These are phyloP conservation scores for Populus hybrid DNA, from an alignment of 441 rosid species.

Conservation along the genomic window DNA sequence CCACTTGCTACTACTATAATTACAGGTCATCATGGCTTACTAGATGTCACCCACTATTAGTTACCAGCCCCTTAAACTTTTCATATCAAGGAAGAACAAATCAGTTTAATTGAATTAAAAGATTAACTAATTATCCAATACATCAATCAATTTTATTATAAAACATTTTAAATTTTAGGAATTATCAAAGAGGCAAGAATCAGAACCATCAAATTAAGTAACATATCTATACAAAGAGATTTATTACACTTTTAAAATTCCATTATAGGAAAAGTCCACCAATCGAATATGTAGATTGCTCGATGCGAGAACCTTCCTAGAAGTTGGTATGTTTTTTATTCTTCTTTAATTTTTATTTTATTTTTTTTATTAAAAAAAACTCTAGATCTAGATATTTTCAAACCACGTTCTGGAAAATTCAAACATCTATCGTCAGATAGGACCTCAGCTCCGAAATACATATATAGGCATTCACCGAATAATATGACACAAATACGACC, in stretches of 20 bases:
- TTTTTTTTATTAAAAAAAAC: background rate
- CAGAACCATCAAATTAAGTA: conserved; percentile 1
- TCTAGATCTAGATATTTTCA: background rate
- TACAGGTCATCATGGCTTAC: too few relatives aligned
- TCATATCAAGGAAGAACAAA: too few relatives aligned
- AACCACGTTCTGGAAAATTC: background rate
- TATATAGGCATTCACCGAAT: background rate
- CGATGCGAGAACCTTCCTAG: conserved; percentile 17
- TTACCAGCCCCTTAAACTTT: too few relatives aligned
- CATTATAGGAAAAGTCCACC: conserved; percentile 14
- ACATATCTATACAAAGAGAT: background rate
- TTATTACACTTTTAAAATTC: conserved; percentile 1
- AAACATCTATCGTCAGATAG: background rate
- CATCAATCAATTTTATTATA: too few relatives aligned
- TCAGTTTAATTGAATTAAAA: too few relatives aligned
- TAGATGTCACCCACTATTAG: accelerated
- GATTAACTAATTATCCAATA: accelerated
- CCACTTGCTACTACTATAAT: too few relatives aligned
- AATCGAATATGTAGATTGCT: conserved; percentile 21
- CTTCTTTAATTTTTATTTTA: too few relatives aligned
- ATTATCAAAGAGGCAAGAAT: conserved; percentile 3
- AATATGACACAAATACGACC: background rate
- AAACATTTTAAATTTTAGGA: too few relatives aligned
- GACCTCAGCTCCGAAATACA: background rate
- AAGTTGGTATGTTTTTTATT: background rate